Percentiles rank a stretch among this genome's conserved stretches.
These are phyloP conservation scores for Thalassiosira pacifica DNA, from an alignment of 352 stramenopile species.

Conservation along the genomic window DNA sequence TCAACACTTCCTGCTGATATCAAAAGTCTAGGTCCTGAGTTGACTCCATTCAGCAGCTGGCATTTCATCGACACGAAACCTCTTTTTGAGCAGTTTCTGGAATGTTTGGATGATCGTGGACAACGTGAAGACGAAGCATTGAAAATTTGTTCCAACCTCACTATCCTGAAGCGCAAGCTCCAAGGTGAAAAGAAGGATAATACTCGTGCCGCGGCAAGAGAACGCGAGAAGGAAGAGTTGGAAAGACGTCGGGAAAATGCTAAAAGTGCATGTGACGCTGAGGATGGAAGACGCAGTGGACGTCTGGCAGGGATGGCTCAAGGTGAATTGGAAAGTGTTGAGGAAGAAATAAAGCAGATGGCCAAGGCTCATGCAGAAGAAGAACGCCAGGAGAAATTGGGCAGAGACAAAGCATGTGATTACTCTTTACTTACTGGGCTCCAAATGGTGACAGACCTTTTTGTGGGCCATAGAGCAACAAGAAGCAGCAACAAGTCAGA, in stretches of 20 bases:
- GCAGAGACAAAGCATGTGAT: conserved; percentile 51
- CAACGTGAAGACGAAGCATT: conserved; percentile 72
- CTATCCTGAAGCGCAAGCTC: conserved; percentile 60
- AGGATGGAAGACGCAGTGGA: conserved; percentile 77
- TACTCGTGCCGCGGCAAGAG: conserved; percentile 37
- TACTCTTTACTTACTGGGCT: conserved; percentile 77
- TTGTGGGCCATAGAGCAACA: conserved; percentile 35
- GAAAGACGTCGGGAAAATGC: conserved; percentile 76
- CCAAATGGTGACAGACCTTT: conserved; percentile 54
- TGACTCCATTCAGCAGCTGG: conserved; percentile 72
- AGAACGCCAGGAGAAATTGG: conserved; percentile 51
- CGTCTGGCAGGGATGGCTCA: conserved; percentile 69
- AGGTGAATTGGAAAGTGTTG: conserved; percentile 69
- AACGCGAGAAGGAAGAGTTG: conserved; percentile 74
- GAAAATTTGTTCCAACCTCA: conserved; percentile 49
- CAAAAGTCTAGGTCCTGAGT: conserved; percentile 49
- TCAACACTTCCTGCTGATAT: conserved; percentile 55
- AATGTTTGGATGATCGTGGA: conserved; percentile 78
- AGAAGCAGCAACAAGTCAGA: conserved; percentile 51
- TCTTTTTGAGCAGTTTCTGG: conserved; percentile 75
- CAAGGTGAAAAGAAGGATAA: conserved; percentile 64
- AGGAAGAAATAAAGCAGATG: conserved; percentile 63
- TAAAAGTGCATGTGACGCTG: conserved; percentile 67
- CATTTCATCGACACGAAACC: conserved; percentile 80
- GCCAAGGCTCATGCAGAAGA: conserved; percentile 48